phyloP scores from a whole-genome alignment of 169 alveolate genomes.

The Theileria equi region DNA sequence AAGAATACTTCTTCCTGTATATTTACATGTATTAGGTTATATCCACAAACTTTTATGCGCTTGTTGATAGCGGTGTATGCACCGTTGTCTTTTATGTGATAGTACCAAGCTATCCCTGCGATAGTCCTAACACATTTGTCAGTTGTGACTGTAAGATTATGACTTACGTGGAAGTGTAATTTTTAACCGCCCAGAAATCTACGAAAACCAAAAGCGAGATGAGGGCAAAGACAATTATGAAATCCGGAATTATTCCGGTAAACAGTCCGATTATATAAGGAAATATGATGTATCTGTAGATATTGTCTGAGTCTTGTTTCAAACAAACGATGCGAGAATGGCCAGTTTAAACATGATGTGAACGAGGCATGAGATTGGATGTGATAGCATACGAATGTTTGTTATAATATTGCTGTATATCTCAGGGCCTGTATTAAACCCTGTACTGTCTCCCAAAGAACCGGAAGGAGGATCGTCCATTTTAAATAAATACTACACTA shows the following conservation, averaged over 20 bases:
- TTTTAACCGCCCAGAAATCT: slow-evolving; percentile 42
- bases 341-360: slow-evolving; percentile 33
- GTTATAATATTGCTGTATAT: slow-evolving; percentile 14
- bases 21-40: not conserved
- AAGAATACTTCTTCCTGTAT: slow-evolving; percentile 29
- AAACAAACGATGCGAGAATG: slow-evolving; percentile 28
- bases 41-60: slow-evolving; percentile 7
- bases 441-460: no score
- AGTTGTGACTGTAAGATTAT: not conserved
- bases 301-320: not conserved
- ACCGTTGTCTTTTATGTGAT: slow-evolving; percentile 6
- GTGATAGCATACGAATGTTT: slow-evolving; percentile 15
- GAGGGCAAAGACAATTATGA: slow-evolving; percentile 17
- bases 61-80: slow-evolving; percentile 14
- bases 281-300: slow-evolving; percentile 24
- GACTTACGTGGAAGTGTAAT: slow-evolving; percentile 22
- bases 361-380: slow-evolving; percentile 26
- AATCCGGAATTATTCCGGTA: slow-evolving; percentile 35
- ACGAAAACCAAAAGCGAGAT: slow-evolving; percentile 1
- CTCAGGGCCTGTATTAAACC: not conserved
- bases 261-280: slow-evolving; percentile 33
- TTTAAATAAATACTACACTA: no score
- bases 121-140: slow-evolving; percentile 6
- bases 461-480: no score
- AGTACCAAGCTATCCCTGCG: slow-evolving; percentile 47